A percentile compares a stretch with the other conserved stretches of the same genome.
phyloP scores from a whole-genome alignment of 2,329 filamentous ascomycete genomes.

The Nemania sp. region DNA sequence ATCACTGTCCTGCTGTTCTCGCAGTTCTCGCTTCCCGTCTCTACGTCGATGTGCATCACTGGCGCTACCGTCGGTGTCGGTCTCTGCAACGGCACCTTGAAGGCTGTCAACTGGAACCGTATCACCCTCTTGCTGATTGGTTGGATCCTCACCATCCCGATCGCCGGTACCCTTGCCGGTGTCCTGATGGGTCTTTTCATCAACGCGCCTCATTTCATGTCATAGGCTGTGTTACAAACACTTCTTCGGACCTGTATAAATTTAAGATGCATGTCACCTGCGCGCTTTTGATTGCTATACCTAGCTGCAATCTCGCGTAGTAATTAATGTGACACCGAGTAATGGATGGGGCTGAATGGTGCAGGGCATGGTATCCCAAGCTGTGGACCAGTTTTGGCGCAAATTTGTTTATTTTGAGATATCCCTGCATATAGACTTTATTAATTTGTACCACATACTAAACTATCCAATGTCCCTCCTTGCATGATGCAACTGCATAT shows the following conservation, averaged over 20 bases:
- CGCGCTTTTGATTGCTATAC: neutral
- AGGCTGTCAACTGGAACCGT: conserved; percentile 76
- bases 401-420: conserved; percentile 12
- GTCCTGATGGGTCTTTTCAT: conserved; percentile 53
- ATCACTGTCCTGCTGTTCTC: conserved; percentile 77
- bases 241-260: neutral
- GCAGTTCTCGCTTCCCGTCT: conserved; percentile 74
- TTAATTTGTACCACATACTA: conserved; percentile 4
- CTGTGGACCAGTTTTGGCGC: conserved; percentile 2
- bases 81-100: conserved; percentile 72
- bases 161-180: conserved; percentile 61
- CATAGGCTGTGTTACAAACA: neutral
- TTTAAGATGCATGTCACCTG: neutral
- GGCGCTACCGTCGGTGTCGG: conserved; percentile 78
- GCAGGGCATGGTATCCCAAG: conserved; percentile 6
- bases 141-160: conserved; percentile 68
- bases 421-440: conserved; percentile 14
- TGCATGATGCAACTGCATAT: too few species aligned
- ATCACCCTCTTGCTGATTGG: conserved; percentile 67
- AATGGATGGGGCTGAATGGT: neutral
- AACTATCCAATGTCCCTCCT: too few species aligned
- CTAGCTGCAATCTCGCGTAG: too few species aligned
- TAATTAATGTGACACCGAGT: neutral
- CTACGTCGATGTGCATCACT: conserved; percentile 79
- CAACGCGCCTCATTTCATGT: conserved; percentile 61